Conservation (phyloP, 1,284 basidiomycete species). For the Ustilago sp. region DNA sequence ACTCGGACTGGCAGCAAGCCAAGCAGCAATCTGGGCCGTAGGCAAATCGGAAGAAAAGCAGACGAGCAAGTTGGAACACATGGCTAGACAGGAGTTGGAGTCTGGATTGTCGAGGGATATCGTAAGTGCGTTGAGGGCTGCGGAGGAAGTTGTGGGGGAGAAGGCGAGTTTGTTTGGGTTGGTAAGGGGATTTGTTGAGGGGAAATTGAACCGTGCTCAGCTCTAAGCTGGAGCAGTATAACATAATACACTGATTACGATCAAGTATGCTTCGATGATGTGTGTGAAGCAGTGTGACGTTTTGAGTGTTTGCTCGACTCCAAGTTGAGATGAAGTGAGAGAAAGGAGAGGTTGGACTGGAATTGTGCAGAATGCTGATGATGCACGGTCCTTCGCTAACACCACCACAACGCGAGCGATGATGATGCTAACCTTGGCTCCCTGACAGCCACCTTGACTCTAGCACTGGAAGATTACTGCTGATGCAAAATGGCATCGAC, state of each 20-base stretch:
- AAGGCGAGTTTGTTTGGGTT: conserved; percentile 23
- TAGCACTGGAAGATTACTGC: no score
- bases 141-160: conserved; percentile 31
- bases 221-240: conserved; percentile 2
- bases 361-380: background rate
- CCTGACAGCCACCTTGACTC: no score
- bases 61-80: conserved; percentile 26
- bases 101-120: conserved; percentile 41
- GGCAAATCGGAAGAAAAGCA: conserved; percentile 34
- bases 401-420: background rate
- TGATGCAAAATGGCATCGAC: background rate
- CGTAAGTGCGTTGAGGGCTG: conserved; percentile 33
- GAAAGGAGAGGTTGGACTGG: background rate
- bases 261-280: background rate
- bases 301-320: no score
- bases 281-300: background rate
- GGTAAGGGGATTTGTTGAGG: conserved; percentile 36
- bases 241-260: background rate
- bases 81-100: conserved; percentile 45
- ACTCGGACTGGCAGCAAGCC: conserved; percentile 40
- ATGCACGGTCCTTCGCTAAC: conserved; percentile 1
- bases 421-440: background rate
- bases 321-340: background rate
- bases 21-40: conserved; percentile 47
- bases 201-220: conserved; percentile 22